Evolutionary conservation across 441 rosid genomes (phyloP).

Genomic region (Croton setiger): DNA sequence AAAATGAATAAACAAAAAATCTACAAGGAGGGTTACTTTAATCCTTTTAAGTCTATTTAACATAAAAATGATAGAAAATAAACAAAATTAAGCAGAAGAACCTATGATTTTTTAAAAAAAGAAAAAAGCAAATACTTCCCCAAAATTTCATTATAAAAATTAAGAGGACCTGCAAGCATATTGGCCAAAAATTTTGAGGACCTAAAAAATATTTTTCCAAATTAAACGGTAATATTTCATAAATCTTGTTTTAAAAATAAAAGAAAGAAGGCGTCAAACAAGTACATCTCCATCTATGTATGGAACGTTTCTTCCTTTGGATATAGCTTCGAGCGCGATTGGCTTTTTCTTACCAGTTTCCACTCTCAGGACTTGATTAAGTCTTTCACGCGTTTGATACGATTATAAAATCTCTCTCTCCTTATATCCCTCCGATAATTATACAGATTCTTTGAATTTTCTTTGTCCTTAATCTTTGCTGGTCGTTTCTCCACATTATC

Average conservation of each 20-base stretch:
- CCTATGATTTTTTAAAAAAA: too few species aligned
- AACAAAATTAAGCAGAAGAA: too few species aligned
- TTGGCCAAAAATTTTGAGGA: too few species aligned
- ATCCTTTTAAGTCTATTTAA: too few species aligned
- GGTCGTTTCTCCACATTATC: slow-evolving; percentile 10
- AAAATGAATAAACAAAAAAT: too few species aligned
- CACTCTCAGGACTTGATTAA: neutral
- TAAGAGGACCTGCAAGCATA: too few species aligned
- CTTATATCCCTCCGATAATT: neutral
- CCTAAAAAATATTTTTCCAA: too few species aligned
- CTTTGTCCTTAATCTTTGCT: neutral
- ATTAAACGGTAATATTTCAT: neutral
- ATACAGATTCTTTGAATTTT: slow-evolving; percentile 16
- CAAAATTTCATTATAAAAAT: too few species aligned
- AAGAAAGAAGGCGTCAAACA: neutral
- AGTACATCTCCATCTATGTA: neutral
- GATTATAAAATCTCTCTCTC: neutral
- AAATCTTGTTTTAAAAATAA: too few species aligned
- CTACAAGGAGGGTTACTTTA: too few species aligned
- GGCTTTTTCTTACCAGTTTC: slow-evolving; percentile 23
- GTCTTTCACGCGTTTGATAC: slow-evolving; percentile 12
- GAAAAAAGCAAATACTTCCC: too few species aligned
- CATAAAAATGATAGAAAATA: too few species aligned
- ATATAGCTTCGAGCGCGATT: neutral
- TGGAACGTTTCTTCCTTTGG: slow-evolving; percentile 1